These are phyloP conservation scores for Delitschia confertaspora DNA, from an alignment of 495 filamentous ascomycete species.

Conservation along the genomic window DNA sequence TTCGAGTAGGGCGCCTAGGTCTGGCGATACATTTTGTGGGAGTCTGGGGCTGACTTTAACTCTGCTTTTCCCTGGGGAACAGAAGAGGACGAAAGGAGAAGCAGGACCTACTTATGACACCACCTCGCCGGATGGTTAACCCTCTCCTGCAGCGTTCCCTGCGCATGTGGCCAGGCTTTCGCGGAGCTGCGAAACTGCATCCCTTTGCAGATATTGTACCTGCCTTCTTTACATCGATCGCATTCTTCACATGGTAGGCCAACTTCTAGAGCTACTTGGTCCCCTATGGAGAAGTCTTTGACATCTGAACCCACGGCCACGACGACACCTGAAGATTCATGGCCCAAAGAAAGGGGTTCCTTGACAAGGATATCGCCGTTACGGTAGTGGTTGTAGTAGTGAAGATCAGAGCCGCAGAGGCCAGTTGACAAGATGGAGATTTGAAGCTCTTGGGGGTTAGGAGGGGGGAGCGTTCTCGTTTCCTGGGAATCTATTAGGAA, in stretches of 20 bases:
- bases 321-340: constrained; percentile 34
- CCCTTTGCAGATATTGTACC: constrained; percentile 78
- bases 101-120: constrained; percentile 54
- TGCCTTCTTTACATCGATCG: constrained; percentile 32
- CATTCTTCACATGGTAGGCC: constrained; percentile 18
- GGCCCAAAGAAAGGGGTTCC: constrained; percentile 51
- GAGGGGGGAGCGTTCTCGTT: constrained; percentile 38
- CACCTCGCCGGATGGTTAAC: constrained; percentile 67
- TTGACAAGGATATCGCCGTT: constrained; percentile 58
- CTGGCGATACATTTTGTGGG: constrained; percentile 52
- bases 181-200: constrained; percentile 75
- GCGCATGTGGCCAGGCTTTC: constrained; percentile 66
- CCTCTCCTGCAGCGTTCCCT: constrained; percentile 73
- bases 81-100: too few species aligned
- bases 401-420: constrained; percentile 60
- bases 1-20: constrained; percentile 67
- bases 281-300: constrained; percentile 22
- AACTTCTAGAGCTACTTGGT: constrained; percentile 29
- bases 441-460: constrained; percentile 46
- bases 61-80: background rate
- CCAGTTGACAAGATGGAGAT: constrained; percentile 51
- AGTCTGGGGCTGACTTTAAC: constrained; percentile 41
- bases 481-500: constrained; percentile 36
- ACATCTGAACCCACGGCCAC: constrained; percentile 27
- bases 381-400: constrained; percentile 59